Conservation (phyloP, 2,329 filamentous ascomycete species). For the Sordariomycetes sp. region DNA sequence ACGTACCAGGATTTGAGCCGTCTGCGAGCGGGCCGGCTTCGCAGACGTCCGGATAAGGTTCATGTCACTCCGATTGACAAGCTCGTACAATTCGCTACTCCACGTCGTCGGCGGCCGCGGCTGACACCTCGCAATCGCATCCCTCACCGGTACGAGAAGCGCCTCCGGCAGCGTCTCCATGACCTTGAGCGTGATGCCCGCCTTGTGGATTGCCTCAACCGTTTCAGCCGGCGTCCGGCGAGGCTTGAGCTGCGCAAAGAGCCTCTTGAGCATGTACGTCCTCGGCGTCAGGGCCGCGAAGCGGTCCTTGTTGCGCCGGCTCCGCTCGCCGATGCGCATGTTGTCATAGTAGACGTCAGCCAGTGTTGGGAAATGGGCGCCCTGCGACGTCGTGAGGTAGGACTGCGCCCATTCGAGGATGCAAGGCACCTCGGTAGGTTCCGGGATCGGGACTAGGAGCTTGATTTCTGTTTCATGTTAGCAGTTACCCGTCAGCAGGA, state of each 20-base stretch:
- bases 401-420: conserved; percentile 40
- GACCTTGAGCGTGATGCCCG: conserved; percentile 51
- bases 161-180: conserved; percentile 79
- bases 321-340: conserved; percentile 19
- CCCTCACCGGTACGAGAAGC: conserved; percentile 66
- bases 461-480: conserved; percentile 13
- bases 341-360: conserved; percentile 29
- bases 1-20: conserved; percentile 25
- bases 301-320: conserved; percentile 19
- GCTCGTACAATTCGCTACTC: conserved; percentile 54
- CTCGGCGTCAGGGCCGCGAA: conserved; percentile 45
- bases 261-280: conserved; percentile 55
- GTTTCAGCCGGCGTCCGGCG: conserved; percentile 43
- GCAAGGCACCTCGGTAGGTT: conserved; percentile 17
- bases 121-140: conserved; percentile 76
- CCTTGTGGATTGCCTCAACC: conserved; percentile 61
- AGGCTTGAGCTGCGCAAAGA: conserved; percentile 45
- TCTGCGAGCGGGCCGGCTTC: conserved; percentile 15
- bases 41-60: conserved; percentile 46
- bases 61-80: conserved; percentile 75
- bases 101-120: conserved; percentile 68
- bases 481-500: background rate
- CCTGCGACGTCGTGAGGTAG: conserved; percentile 24
- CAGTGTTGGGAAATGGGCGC: conserved; percentile 25
- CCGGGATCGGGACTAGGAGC: conserved; percentile 11